Conservation (phyloP, 192 early-diverging fungal species). For the Phycomyces nitens region DNA sequence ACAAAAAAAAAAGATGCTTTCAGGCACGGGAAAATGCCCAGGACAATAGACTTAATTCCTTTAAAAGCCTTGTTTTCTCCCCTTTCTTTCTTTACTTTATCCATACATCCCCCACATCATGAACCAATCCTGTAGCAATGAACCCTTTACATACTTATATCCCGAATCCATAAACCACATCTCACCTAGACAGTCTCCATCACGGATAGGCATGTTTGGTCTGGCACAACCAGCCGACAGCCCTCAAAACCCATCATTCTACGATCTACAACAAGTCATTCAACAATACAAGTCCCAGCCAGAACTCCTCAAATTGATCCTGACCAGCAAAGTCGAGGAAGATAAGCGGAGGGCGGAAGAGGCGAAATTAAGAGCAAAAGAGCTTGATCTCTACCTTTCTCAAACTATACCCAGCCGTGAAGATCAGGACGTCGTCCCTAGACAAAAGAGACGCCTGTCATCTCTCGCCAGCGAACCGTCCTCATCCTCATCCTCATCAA, state of each 20-base stretch:
- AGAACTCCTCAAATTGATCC: conserved; percentile 52
- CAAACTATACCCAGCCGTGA: conserved; percentile 4
- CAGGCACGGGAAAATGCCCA: no score
- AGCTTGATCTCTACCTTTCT: conserved; percentile 44
- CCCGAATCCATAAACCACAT: no score
- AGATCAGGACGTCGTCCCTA: neutral
- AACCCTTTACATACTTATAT: no score
- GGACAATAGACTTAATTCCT: no score
- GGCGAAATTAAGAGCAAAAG: conserved; percentile 46
- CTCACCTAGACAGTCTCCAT: no score
- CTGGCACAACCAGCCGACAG: neutral
- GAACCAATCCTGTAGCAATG: no score
- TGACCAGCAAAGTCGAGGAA: conserved; percentile 55
- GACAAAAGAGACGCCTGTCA: neutral
- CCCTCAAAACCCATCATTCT: conserved; percentile 27
- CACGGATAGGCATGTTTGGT: no score
- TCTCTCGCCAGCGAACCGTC: neutral
- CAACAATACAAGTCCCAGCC: conserved; percentile 46
- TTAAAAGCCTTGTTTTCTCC: no score
- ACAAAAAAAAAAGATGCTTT: no score
- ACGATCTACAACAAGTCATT: conserved; percentile 55
- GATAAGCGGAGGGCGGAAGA: conserved; percentile 56
- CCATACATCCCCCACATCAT: no score
- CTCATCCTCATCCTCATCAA: neutral
- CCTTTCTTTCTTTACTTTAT: no score